Evolutionary conservation across 2,329 filamentous ascomycete species (phyloP), one percentile per base, ranked within the genome.

Genomic region (Hymenoscyphus fraxineus): DNA sequence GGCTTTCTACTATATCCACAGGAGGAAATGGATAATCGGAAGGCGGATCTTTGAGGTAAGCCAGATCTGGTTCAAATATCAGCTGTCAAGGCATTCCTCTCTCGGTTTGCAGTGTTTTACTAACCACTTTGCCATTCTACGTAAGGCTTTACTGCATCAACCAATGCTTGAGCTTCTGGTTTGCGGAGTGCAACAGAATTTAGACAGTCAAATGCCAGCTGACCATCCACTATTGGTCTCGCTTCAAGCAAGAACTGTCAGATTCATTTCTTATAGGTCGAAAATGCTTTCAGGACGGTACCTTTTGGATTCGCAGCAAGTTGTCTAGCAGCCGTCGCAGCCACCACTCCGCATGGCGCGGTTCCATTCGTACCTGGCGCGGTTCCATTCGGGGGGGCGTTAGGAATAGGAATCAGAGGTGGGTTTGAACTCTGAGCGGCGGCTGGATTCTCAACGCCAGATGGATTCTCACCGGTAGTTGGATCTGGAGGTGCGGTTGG

Each of bases 11-110:
- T 19, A 85, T 75, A 66, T 86, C 83, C 16, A 78, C 74, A 0
- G 76, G 68, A 0, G 81, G 78, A 58, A 81, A 77, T 58, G 74
- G 73, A 71, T 85, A 86, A 2, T 76, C 77, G 16, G 75, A 60
- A 0, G 83, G 84, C 1, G 84, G 83, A 59, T 80, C 72, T 65
- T 62, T 62, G 35, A 62, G 60, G 39, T 62, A 62, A 31, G 60
- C 60, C 6, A 47, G 35, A 47, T 62, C 60, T 62, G n/a, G 16
- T 22, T 19, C 13, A 55, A 12, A 9, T 1, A 16, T 60, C 47
- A 32, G 19, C 19, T 15, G 9, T 10, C 13, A 27, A 16, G 10
- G 22, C 10, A n/a, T 22, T n/a, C n/a, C 35, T 10, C 54, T 12
- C 13, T 7, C 12, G 12, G 16, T 60, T 22, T 10, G 40, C 7